Evolutionary conservation across 352 stramenopile genomes (phyloP).

Genomic region (Phytophthora pistaciae): DNA sequence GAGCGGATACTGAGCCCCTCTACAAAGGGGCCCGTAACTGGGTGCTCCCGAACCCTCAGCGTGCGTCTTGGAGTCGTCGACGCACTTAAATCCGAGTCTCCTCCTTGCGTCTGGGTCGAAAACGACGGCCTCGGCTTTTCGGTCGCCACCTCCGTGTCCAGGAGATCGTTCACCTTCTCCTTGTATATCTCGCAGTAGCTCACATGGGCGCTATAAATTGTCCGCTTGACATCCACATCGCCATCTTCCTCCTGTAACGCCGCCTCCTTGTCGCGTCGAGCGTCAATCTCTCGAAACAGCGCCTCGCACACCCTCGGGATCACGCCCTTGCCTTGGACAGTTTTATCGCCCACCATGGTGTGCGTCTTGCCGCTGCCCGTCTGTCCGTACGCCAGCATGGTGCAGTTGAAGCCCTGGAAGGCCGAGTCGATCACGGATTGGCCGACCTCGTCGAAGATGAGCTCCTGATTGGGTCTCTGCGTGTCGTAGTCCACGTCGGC

Average conservation of each 20-base stretch:
- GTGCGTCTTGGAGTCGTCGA: constrained; percentile 23
- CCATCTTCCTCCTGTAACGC: constrained; percentile 25
- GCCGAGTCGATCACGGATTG: constrained; percentile 72
- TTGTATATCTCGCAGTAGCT: constrained; percentile 92
- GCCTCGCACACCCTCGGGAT: constrained; percentile 85
- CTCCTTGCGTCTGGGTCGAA: constrained; percentile 25
- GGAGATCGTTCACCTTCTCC: constrained; percentile 88
- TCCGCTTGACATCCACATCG: constrained; percentile 20
- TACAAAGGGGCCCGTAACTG: constrained; percentile 86
- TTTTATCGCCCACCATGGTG: constrained; percentile 86
- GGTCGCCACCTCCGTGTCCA: constrained; percentile 42
- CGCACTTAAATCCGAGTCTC: constrained; percentile 10
- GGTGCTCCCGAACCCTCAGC: constrained; percentile 85
- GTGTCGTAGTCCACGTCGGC: constrained; percentile 48
- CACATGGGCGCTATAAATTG: constrained; percentile 61
- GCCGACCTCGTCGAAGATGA: constrained; percentile 85
- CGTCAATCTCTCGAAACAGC: constrained; percentile 76
- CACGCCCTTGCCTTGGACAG: constrained; percentile 61
- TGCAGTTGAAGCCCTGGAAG: constrained; percentile 88
- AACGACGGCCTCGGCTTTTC: constrained; percentile 41
- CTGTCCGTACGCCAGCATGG: constrained; percentile 84
- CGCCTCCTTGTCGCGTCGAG: constrained; percentile 37
- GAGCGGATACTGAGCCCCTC: constrained; percentile 75
- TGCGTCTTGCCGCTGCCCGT: constrained; percentile 87
- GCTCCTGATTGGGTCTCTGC: constrained; percentile 68